Evolutionary conservation across 306 rosid species (phyloP), one percentile per base, ranked within the genome.

Genomic region (Inga laurina): DNA sequence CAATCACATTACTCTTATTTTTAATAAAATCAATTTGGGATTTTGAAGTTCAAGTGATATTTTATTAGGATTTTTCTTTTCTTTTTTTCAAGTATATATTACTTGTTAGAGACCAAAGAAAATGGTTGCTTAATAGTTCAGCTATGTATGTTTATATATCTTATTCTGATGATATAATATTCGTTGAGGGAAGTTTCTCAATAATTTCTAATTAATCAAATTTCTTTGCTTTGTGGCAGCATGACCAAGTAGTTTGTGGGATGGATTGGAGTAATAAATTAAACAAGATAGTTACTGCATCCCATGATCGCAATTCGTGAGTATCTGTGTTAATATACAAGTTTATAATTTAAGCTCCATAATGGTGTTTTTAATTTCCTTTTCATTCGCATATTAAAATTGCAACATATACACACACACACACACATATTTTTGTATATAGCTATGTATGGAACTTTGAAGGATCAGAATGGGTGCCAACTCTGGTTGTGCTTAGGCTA

Each of bases 291-390:
- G 99, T 97, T 75, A 94, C 97, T 44, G 94, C 97, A 72, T 97
- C 98, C 79, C 98, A 92, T 84, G 99, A 94, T 90, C 94, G 98
- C 46, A 94, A 92, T 90, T 96, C 99, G 98, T 96, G 81, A 96
- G 98, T 96, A 75, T 71, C 82, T 77, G 27, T 80, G 65, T 73
- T 64, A 0, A 14, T 64, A 64, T 64, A 5, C 8, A 64, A 30
- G 3, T 71, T 9, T 22, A 71, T 43, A 13, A 15, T 51, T 67
- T 69, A 22, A 54, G 30, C 21, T 35, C 69, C 4, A 35, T 56
- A 16, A 52, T 62, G 22, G 22, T 56, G 59, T 46, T 79, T 45
- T 15, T 39, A 75, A 13, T 81, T 65, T 78, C 45, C 34, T 62
- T 16, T 52, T 21, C 66, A 14, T 45, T 59, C 54, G 32, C 9